Percentiles rank a stretch among this genome's conserved stretches.
Evolutionary conservation across 164 flowering plant species (phyloP).

Genomic region (Vitis riparia): DNA sequence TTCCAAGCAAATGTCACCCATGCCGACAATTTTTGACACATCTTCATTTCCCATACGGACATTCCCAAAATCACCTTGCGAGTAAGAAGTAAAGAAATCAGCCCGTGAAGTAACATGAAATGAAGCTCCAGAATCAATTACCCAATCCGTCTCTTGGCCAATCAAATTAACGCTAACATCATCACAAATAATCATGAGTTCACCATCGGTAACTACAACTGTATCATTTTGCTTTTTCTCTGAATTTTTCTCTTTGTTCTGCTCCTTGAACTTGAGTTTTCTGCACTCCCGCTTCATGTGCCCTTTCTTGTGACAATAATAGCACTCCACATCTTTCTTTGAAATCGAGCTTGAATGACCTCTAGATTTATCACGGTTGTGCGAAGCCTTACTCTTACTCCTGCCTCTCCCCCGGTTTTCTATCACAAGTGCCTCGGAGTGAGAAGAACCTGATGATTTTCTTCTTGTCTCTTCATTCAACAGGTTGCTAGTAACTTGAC

Average conservation of each 20-base stretch:
- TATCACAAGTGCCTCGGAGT: neutral
- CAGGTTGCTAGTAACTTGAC: conserved; percentile 8
- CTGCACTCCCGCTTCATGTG: neutral
- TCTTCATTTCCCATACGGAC: too few species aligned
- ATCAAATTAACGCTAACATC: too few species aligned
- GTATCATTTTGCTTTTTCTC: neutral
- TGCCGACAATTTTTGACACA: too few species aligned
- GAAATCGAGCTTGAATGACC: neutral
- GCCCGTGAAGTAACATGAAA: too few species aligned
- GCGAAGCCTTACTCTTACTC: neutral
- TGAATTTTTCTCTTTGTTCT: neutral
- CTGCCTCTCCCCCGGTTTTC: neutral
- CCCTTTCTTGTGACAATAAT: too few species aligned
- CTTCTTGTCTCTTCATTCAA: conserved; percentile 2
- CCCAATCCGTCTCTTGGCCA: too few species aligned
- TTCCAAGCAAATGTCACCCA: too few species aligned
- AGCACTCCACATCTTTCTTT: neutral
- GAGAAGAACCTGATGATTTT: neutral
- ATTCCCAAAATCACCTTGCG: too few species aligned
- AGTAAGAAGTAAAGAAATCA: too few species aligned
- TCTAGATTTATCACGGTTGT: neutral
- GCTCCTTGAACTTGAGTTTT: neutral
- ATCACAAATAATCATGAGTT: too few species aligned
- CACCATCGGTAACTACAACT: neutral
- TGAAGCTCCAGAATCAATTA: too few species aligned